These are phyloP conservation scores for Vitellaria paradoxa DNA, from an alignment of 179 eudicot genomes.

Conservation along the genomic window DNA sequence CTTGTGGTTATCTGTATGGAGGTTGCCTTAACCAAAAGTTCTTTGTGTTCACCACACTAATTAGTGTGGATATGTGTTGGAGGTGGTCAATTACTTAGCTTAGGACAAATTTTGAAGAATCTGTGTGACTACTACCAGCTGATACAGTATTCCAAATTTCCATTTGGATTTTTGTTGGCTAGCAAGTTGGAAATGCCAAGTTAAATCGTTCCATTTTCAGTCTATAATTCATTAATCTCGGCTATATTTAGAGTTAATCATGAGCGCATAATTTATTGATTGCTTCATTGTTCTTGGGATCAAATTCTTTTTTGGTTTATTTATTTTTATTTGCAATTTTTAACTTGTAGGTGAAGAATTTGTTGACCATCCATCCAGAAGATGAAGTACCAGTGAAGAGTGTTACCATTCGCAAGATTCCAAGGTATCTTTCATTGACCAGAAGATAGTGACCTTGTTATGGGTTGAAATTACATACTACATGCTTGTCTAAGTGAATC, in stretches of 20 bases:
- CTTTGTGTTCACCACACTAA: neutral
- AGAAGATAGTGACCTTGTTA: slow-evolving; percentile 6
- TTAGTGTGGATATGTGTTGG: neutral
- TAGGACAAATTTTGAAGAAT: neutral
- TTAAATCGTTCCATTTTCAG: neutral
- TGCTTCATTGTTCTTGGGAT: slow-evolving; percentile 9
- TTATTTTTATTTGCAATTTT: neutral
- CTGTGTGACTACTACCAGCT: neutral
- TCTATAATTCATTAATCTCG: neutral
- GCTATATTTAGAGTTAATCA: neutral
- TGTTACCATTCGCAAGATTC: slow-evolving; percentile 93
- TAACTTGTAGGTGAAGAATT: slow-evolving; percentile 67
- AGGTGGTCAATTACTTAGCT: neutral
- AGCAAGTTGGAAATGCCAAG: slow-evolving; percentile 3
- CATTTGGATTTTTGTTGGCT: neutral
- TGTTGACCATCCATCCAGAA: slow-evolving; percentile 77
- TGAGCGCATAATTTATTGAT: neutral
- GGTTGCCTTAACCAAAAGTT: neutral
- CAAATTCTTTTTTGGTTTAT: neutral
- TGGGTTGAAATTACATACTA: neutral
- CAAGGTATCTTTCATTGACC: slow-evolving; percentile 43
- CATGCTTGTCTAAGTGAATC: neutral
- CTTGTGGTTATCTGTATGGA: neutral
- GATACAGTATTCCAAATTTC: neutral
- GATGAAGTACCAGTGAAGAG: slow-evolving; percentile 87